Base-by-base conservation (phyloP, 805 yeast species). In the Kregervanrija pseudodelftensis region DNA sequence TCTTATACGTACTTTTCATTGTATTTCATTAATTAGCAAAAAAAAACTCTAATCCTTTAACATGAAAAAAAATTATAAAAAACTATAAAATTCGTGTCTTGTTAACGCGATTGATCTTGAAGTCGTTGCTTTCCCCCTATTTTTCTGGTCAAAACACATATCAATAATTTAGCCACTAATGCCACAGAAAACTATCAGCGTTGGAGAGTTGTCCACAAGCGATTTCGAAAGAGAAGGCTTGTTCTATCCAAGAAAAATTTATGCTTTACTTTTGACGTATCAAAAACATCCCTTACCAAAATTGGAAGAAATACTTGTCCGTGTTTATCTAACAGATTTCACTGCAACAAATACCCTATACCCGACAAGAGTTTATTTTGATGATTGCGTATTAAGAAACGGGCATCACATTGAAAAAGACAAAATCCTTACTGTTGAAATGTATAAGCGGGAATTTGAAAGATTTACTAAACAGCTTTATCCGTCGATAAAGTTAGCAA, bases 271-370 rank as follows among this genome's bases (percentile, higher is more conserved):
- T 4, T 36, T 55, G 5, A 46, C 56, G 1, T 55, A 49, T 35
- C 16, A 40, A 22, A 14, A 33, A 3, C 51, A 44, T 11, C 12
- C 15, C 8, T 30, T 35, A n/a, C 37, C 31, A 7, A 47, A 28
- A 11, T 31, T 32, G 36, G 15, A 36, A 13, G 38, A 36, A 12
- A 28, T 17, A 7, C 47, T 44, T 46, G 46, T 43, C 11, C 12
- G 37, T 5, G 9, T 50, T 8, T 41, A 41, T 16, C 51, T 52
- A 8, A 56, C 61, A 1, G 65, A 60, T 40, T 53, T 59, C 42
- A 58, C 61, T 5, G 30, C 33, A 3, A 42, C 55, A 5, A 13
- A 30, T 4, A 39, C 43, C 28, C 33, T 51, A 4, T 35, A 32
- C 12, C 11, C 14, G 3, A 39, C 40, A 13, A 38, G 33, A 4